These are phyloP conservation scores for Didymella exigua DNA, from an alignment of 2,329 filamentous ascomycete genomes.

Conservation along the genomic window DNA sequence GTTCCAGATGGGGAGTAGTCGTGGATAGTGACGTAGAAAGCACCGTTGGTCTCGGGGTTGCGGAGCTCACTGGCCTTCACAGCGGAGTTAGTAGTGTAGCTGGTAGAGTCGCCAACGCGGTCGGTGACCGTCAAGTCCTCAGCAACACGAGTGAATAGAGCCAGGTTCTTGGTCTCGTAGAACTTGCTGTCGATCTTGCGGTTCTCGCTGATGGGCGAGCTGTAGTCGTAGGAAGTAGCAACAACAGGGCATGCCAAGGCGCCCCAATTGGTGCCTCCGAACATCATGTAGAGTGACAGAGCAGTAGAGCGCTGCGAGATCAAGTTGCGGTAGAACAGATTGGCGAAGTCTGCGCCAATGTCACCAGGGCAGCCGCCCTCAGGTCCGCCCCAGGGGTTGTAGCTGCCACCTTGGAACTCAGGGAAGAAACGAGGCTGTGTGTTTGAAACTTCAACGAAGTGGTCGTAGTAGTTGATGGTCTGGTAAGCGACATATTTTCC, in stretches of 20 bases:
- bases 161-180: slow-evolving; percentile 67
- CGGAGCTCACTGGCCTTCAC: slow-evolving; percentile 63
- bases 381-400: slow-evolving; percentile 67
- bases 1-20: slow-evolving; percentile 58
- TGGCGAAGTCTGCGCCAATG: slow-evolving; percentile 65
- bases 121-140: slow-evolving; percentile 63
- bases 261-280: slow-evolving; percentile 69
- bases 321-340: slow-evolving; percentile 68
- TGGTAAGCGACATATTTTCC: slow-evolving; percentile 61
- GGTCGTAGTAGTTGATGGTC: slow-evolving; percentile 55
- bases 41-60: slow-evolving; percentile 62
- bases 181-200: slow-evolving; percentile 64
- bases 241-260: slow-evolving; percentile 63
- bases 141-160: slow-evolving; percentile 64
- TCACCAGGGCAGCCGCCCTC: slow-evolving; percentile 61
- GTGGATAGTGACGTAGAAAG: slow-evolving; percentile 66
- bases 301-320: slow-evolving; percentile 65
- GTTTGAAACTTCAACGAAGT: slow-evolving; percentile 51
- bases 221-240: slow-evolving; percentile 68
- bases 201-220: slow-evolving; percentile 65
- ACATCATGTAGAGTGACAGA: slow-evolving; percentile 69
- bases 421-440: slow-evolving; percentile 62
- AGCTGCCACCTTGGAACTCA: slow-evolving; percentile 65
- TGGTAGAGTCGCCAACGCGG: slow-evolving; percentile 55
- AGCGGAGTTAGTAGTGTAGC: slow-evolving; percentile 58